Evolutionary conservation across 352 stramenopile genomes (phyloP), one percentile per base, ranked within the genome.

Genomic region (Sclerospora graminicola): DNA sequence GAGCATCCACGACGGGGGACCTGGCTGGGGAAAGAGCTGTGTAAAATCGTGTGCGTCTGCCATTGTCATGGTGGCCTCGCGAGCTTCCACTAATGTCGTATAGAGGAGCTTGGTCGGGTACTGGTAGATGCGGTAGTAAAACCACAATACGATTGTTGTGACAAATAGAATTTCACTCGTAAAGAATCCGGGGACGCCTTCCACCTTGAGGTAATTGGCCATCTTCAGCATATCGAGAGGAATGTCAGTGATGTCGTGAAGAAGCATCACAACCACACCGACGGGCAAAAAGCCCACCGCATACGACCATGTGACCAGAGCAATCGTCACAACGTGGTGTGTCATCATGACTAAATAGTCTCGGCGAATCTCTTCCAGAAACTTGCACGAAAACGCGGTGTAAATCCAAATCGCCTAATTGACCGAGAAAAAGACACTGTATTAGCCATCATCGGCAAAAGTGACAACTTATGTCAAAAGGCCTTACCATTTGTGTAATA

Each of bases 281-380:
- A 94, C 74, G 8, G 78, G 76, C 14, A 90, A 49, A 43, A 84
- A 92, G n/a, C 82, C 76, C 21, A 89, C 56, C 1, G 63, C 63
- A 57, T 87, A 91, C 32, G 75, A 90, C 76, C 78, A 90, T 15
- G 70, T 85, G 20, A 94, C 75, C 15, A 94, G 66, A 23, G 77
- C 71, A 36, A 93, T 89, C 2, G 82, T 94, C 28, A 92, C 75
- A 20, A 89, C 69, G 52, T 93, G 82, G 59, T 93, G 82, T 2
- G 80, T 80, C 81, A 94, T 93, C 81, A 94, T 94, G 18, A 91
- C 80, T 34, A 91, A 52, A 60, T 92, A 91, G 43, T 94, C 82
- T 59, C 91, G 91, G 38, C 79, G 77, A 37, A 89, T 81, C 50
- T 89, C 80, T 52, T 94, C 82, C 20, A 94, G 47, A 48, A 87